Evolutionary conservation across 2,329 filamentous ascomycete genomes (phyloP).

Genomic region (Ophiostoma quercus): DNA sequence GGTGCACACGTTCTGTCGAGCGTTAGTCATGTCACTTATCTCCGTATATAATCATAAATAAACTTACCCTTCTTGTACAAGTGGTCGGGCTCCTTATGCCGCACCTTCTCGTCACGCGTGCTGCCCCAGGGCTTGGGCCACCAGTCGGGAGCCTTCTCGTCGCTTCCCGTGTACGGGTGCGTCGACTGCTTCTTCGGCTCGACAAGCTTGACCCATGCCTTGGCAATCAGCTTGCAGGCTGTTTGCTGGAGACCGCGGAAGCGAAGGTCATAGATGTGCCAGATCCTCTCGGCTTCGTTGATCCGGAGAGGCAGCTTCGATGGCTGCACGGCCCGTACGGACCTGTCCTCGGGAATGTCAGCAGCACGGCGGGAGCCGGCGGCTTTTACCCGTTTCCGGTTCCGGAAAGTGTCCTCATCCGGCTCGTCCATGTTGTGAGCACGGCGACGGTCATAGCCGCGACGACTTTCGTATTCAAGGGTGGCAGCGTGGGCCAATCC

Average conservation of each 20-base stretch:
- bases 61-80: slow-evolving; percentile 59
- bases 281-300: slow-evolving; percentile 49
- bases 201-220: slow-evolving; percentile 69
- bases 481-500: not conserved
- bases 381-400: slow-evolving; percentile 37
- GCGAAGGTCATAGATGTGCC: slow-evolving; percentile 55
- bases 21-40: not conserved
- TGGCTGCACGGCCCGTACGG: slow-evolving; percentile 35
- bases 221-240: slow-evolving; percentile 66
- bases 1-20: slow-evolving; percentile 50
- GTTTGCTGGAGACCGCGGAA: slow-evolving; percentile 66
- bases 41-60: not conserved
- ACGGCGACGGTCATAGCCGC: slow-evolving; percentile 31
- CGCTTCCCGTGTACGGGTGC: slow-evolving; percentile 64
- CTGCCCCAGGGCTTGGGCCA: slow-evolving; percentile 56
- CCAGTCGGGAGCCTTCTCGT: slow-evolving; percentile 60
- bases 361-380: slow-evolving; percentile 34
- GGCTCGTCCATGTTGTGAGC: slow-evolving; percentile 27
- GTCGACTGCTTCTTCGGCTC: slow-evolving; percentile 73
- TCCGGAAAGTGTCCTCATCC: slow-evolving; percentile 34
- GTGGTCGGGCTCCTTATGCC: slow-evolving; percentile 70
- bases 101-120: slow-evolving; percentile 50
- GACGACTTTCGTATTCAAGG: slow-evolving; percentile 29
- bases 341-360: slow-evolving; percentile 37
- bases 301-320: slow-evolving; percentile 47